These are phyloP conservation scores for Amanita muscaria DNA, from an alignment of 768 basidiomycete species.

Conservation along the genomic window DNA sequence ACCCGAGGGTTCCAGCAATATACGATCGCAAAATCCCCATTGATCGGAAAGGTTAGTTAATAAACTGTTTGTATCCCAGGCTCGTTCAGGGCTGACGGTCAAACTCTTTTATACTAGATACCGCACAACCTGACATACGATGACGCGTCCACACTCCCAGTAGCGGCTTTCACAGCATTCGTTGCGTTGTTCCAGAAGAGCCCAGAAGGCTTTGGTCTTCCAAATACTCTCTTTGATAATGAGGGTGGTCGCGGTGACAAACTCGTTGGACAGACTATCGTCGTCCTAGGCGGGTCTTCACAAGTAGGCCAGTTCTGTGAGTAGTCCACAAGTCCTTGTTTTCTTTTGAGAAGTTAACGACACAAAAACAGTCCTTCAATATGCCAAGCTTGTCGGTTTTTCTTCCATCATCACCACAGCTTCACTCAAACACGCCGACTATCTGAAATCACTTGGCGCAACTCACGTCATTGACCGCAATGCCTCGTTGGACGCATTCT, in stretches of 20 bases:
- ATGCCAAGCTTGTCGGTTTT: slow-evolving; percentile 29
- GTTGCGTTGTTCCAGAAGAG: slow-evolving; percentile 18
- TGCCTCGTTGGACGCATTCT: not conserved
- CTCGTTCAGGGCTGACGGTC: no score
- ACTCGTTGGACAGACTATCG: slow-evolving; percentile 10
- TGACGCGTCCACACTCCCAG: slow-evolving; percentile 33
- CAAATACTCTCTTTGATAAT: slow-evolving; percentile 9
- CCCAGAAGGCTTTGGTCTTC: slow-evolving; percentile 12
- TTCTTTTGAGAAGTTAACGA: slow-evolving; percentile 15
- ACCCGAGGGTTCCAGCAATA: slow-evolving; percentile 29
- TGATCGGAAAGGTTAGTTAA: slow-evolving; percentile 27
- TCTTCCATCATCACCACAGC: slow-evolving; percentile 34
- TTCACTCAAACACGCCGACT: slow-evolving; percentile 18
- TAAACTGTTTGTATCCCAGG: no score
- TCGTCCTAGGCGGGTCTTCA: slow-evolving; percentile 19
- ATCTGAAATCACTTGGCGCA: no score
- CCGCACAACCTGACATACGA: slow-evolving; percentile 34
- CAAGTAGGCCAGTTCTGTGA: slow-evolving; percentile 21
- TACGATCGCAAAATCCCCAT: slow-evolving; percentile 22
- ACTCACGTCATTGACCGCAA: no score
- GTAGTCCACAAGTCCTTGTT: not conserved
- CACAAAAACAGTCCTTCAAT: slow-evolving; percentile 27
- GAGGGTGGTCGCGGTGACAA: no score
- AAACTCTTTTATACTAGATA: no score
- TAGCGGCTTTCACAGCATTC: slow-evolving; percentile 28